Percentiles rank a stretch among this genome's conserved stretches.
phyloP scores from a whole-genome alignment of 2,329 filamentous ascomycete genomes.

The Neonectria ditissima region DNA sequence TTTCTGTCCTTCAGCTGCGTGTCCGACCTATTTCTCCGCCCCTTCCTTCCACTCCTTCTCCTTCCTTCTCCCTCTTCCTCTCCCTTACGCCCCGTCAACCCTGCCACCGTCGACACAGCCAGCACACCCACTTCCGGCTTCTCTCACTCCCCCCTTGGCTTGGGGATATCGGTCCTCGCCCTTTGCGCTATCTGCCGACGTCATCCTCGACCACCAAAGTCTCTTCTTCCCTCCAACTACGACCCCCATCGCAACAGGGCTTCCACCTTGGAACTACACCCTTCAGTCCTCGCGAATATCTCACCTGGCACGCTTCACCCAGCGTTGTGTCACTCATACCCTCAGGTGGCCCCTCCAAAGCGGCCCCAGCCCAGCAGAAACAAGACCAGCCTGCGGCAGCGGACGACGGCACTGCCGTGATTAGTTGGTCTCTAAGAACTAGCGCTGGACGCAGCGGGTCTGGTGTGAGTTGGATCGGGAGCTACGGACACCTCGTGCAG shows the following conservation, averaged over 20 bases:
- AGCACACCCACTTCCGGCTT: conserved; percentile 15
- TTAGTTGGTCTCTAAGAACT: conserved; percentile 39
- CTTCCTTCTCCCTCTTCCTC: conserved; percentile 12
- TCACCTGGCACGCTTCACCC: conserved; percentile 18
- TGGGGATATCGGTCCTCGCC: conserved; percentile 1
- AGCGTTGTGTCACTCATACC: conserved; percentile 32
- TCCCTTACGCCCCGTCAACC: not conserved
- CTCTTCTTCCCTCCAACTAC: not conserved
- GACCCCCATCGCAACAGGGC: not conserved
- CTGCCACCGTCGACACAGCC: conserved; percentile 13
- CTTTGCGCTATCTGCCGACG: conserved; percentile 5
- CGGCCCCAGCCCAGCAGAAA: conserved; percentile 28
- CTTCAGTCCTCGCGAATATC: not conserved
- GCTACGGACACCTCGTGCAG: conserved; percentile 38
- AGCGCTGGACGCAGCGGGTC: conserved; percentile 43
- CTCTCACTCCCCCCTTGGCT: conserved; percentile 16
- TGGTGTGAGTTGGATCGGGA: conserved; percentile 41
- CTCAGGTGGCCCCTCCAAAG: conserved; percentile 25
- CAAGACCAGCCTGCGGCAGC: conserved; percentile 40
- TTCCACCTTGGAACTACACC: not conserved
- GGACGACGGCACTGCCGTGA: conserved; percentile 45
- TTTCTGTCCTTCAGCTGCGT: conserved; percentile 16
- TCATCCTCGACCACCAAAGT: conserved; percentile 1
- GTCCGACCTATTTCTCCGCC: conserved; percentile 14
- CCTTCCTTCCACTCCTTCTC: conserved; percentile 24